Conservation (phyloP, 164 flowering plant genomes). For the Sextonia rubra region DNA sequence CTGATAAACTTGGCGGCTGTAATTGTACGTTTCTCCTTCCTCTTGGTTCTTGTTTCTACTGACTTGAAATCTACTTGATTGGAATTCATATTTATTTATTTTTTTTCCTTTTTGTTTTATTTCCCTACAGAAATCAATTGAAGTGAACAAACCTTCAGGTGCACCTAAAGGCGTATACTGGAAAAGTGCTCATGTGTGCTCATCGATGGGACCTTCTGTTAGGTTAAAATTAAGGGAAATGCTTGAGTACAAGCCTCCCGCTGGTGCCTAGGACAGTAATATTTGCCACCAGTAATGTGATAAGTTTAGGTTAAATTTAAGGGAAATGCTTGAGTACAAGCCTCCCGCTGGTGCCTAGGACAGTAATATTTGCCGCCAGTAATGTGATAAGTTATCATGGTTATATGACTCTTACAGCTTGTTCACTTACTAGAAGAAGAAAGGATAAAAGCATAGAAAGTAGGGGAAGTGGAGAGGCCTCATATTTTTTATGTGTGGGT, state of each 20-base stretch:
- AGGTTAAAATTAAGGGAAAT: conserved; percentile 71
- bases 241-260: conserved; percentile 71
- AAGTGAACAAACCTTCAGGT: conserved; percentile 83
- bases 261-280: conserved; percentile 13
- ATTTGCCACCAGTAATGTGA: not conserved
- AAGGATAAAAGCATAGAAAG: not conserved
- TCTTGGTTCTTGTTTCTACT: not conserved
- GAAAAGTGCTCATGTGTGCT: conserved; percentile 87
- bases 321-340: conserved; percentile 88
- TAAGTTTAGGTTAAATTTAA: conserved; percentile 41
- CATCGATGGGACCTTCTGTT: conserved; percentile 97
- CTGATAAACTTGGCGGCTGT: conserved; percentile 66
- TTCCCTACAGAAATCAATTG: conserved; percentile 72
- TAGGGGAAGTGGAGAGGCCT: not conserved
- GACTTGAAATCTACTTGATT: not conserved
- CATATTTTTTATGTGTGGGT: not conserved
- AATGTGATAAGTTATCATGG: not conserved
- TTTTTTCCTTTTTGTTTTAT: not conserved
- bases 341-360: conserved; percentile 25
- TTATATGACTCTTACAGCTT: not conserved
- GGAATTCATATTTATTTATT: not conserved
- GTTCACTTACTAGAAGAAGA: not conserved
- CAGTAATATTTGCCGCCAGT: not conserved
- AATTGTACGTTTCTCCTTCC: conserved; percentile 43
- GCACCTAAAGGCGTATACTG: conserved; percentile 85